Evolutionary conservation across 352 stramenopile genomes (phyloP), one percentile per base, ranked within the genome.

Genomic region (Phytophthora quininea): DNA sequence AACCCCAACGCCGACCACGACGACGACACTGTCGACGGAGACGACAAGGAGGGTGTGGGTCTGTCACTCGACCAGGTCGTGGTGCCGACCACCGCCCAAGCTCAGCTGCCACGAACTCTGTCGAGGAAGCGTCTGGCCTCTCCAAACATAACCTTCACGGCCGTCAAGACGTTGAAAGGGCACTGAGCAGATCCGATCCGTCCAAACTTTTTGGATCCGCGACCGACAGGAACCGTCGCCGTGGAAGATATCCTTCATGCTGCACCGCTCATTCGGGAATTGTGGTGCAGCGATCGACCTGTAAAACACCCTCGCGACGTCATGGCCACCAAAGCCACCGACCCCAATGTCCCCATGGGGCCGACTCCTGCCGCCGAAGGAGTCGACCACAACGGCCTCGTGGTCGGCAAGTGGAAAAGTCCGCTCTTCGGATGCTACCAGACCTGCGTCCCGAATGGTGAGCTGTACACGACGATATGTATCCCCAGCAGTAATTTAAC

Each of bases 401-500:
- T 81, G 11, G 74, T 80, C 19, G 73, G 76, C 24, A 73, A 67
- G 30, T 84, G 76, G 73, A 70, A 76, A 60, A 62, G 12, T 33
- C 71, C 59, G 38, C 63, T 84, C 40, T 84, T 71, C 49, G 54
- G 55, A 46, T 77, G 64, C 58, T 70, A 73, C 58, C 66, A 38
- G 14, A 54, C 66, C 35, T 77, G 72, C 42, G 54, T 84, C 11
- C 76, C 73, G 1, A 84, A 84, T 60, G 73, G 73, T 80, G 19
- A 38, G 58, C 27, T 27, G 15, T 40, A 40, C 35, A 40, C 6
- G 6, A 11, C 6, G 27, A 29, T 31, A 45, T 42, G 19, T 29
- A 40, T 15, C 4, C 50, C 5, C 33, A 7, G 0, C n/a, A 24
- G 3, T 45, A 14, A 45, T 14, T 14, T 45, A 45, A 24, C 19